Percentiles rank a stretch among this genome's conserved stretches.
These are phyloP conservation scores for Tetragonia tetragonoides DNA, from an alignment of 148 eudicot genomes.

Conservation along the genomic window DNA sequence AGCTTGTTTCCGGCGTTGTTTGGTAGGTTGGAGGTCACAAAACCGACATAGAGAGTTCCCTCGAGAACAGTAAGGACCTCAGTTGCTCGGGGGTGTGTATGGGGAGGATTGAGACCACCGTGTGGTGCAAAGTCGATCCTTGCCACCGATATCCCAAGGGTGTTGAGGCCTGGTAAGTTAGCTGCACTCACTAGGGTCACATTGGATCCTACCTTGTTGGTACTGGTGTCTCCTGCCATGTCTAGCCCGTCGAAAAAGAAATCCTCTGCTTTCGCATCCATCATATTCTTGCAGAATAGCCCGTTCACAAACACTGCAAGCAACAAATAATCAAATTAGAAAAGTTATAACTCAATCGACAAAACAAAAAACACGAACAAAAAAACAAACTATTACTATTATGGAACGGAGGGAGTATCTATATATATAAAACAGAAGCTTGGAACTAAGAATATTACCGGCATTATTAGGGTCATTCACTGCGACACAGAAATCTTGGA, in stretches of 20 bases:
- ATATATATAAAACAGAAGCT: too few species aligned
- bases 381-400: too few species aligned
- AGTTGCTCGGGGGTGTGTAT: conserved; percentile 30
- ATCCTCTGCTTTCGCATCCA: conserved; percentile 17
- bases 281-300: conserved; percentile 14
- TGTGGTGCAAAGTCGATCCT: conserved; percentile 26
- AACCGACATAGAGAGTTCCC: conserved; percentile 27
- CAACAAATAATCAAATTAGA: neutral
- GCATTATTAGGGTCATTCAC: conserved; percentile 23
- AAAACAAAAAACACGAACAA: too few species aligned
- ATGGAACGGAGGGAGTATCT: too few species aligned
- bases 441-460: too few species aligned
- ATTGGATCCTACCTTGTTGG: conserved; percentile 17
- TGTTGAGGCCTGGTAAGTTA: conserved; percentile 30
- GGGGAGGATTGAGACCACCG: conserved; percentile 29
- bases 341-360: too few species aligned
- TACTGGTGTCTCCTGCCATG: conserved; percentile 14
- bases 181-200: conserved; percentile 24
- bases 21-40: conserved; percentile 27
- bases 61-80: conserved; percentile 30
- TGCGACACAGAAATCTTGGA: conserved; percentile 28
- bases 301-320: conserved; percentile 16
- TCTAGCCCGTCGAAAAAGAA: conserved; percentile 26
- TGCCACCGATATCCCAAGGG: conserved; percentile 32
- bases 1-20: conserved; percentile 15